Base-by-base conservation (phyloP, 441 rosid genomes). In the Capsella rubella region DNA sequence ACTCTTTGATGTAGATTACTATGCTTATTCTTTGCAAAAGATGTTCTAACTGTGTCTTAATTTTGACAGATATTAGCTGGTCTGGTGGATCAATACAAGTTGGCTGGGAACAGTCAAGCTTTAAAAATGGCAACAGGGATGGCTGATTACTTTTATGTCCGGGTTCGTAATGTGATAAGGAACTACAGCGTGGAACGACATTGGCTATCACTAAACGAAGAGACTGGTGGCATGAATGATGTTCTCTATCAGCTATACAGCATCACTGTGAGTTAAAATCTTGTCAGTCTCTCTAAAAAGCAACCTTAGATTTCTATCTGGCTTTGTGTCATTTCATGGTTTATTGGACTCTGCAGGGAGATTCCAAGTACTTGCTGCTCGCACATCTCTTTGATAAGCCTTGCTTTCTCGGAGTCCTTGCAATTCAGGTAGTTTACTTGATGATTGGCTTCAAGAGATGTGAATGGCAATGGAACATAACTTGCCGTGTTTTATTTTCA, bases 371-470 rank as follows among this genome's bases (percentile, higher is more conserved):
- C 78, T 73, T 92, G 73, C 37, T 92, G 77, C 79, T 95, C 77
- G 99, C 97, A 39, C 98, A 93, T 74, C 95, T 93, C 68, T 93
- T 95, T 70, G 98, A 95, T 80, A 95, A 95, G 80, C 99, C 99
- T 40, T 95, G 98, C 83, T 95, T 95, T 78, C 91, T 95, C n/a
- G 98, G 98, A 4, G 75, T 91, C 75, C 96, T 95, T 29, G 99
- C 96, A 28, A 15, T 72, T 28, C 67, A 59, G 77, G 76, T 73
- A 70, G 58, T 31, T 43, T 60, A 67, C 61, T 14, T 35, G 52
- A 28, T 58, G 45, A 34, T 46, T 58, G 58, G 45, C 70, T 63
- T 69, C 31, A 47, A 28, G 4, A 37, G 16, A 13, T 53, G 5
- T 49, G 65, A 39, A 27, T 37, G 70, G 49, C 52, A 12, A 59